These are phyloP conservation scores for Pyrenopolyporus hunteri DNA, from an alignment of 495 filamentous ascomycete genomes.

Conservation along the genomic window DNA sequence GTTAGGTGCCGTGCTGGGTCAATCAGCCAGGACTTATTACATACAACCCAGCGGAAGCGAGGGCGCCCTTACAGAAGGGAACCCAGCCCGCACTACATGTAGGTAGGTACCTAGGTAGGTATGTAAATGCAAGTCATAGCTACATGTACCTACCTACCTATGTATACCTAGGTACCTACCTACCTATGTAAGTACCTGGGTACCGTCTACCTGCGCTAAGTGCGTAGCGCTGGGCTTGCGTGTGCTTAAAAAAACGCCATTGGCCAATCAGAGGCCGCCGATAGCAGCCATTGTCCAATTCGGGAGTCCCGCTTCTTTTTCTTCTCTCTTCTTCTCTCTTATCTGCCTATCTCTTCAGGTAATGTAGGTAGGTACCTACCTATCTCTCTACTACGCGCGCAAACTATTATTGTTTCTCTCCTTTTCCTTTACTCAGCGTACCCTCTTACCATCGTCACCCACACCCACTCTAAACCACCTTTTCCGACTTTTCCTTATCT, in stretches of 20 bases:
- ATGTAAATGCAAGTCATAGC: conserved; percentile 33
- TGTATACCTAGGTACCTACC: conserved; percentile 1
- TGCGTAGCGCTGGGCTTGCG: too few relatives aligned
- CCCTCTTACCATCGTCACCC: conserved; percentile 27
- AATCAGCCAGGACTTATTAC: neutral
- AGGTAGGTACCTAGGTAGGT: neutral
- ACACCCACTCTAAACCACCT: conserved; percentile 31
- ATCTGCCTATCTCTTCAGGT: neutral
- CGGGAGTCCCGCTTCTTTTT: conserved; percentile 15
- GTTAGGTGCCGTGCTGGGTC: too few relatives aligned
- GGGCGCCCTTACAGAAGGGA: conserved; percentile 12
- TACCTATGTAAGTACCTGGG: neutral
- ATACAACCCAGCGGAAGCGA: neutral
- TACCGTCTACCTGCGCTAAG: too few relatives aligned
- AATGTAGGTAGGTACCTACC: too few relatives aligned
- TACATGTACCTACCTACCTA: neutral
- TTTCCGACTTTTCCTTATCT: conserved; percentile 35
- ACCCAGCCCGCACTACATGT: too few relatives aligned
- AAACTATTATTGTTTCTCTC: too few relatives aligned
- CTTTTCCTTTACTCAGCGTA: conserved; percentile 11
- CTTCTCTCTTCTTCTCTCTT: conserved; percentile 1
- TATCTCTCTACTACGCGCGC: too few relatives aligned
- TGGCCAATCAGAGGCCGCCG: conserved; percentile 19
- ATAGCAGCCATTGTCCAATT: conserved; percentile 35
- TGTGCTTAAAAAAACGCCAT: neutral